Base-by-base conservation (phyloP, 805 yeast genomes). In the Metschnikowia koreensis region DNA sequence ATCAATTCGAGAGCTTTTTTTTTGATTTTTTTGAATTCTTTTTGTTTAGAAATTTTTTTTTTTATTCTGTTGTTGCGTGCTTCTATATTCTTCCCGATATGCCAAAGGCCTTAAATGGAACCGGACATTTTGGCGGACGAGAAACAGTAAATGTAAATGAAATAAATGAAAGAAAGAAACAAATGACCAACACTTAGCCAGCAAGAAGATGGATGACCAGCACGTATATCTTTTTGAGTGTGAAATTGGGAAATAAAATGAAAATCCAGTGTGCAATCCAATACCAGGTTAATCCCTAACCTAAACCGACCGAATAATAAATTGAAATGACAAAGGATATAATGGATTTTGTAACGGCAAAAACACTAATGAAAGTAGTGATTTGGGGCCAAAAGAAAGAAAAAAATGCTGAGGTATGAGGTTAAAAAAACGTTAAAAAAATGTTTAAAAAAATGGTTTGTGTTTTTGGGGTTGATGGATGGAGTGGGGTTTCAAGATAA, bases 231-330 rank as follows among this genome's bases (percentile, higher is more conserved):
- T 48, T 44, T 34, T 38, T 44, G 43, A 38, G 50, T 42, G 52
- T 46, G 33, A 46, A 41, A 37, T 13, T 41, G 34, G 40, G 10
- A 39, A 37, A 41, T 29, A 38, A 27, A 45, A 15, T 38, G 28
- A 34, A 26, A 16, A 29, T 29, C 39, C 44, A 39, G 31, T 29
- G 38, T 11, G 31, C 31, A n/a, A 17, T 39, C 28, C 33, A 7
- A 42, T 13, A 45, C 47, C 52, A 45, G 52, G 52, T 29, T 47
- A 38, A 37, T 22, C 52, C 47, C 34, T 41, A 45, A 45, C 52
- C 55, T 52, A 13, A 40, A 52, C 50, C 52, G 46, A 48, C 52
- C 55, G 55, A 41, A 33, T 41, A 38, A 45, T 17, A 43, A 38
- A 36, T 41, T 29, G 22, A 28, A 44, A 33, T 13, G 39, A 40